Conservation (phyloP, 352 stramenopile species). For the Vaucheria bursata region DNA sequence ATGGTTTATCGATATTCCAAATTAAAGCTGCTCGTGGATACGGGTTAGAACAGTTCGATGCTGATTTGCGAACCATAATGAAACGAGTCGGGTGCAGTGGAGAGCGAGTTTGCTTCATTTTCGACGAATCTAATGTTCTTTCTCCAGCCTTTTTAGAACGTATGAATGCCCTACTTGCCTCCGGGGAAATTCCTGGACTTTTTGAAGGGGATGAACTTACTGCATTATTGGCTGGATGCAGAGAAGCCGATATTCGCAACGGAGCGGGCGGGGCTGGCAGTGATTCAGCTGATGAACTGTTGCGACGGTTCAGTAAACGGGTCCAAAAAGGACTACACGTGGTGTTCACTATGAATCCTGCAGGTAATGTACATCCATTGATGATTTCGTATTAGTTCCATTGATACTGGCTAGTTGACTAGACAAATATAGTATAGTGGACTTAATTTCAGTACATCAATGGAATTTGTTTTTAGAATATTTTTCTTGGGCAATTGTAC, state of each 20-base stretch:
- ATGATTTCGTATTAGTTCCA: no score
- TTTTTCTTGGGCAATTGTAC: no score
- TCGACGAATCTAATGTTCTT: constrained; percentile 98
- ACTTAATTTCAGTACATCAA: no score
- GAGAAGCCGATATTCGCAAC: constrained; percentile 50
- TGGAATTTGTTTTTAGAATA: no score
- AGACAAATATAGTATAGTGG: no score
- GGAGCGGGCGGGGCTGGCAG: constrained; percentile 56
- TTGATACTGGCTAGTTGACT: no score
- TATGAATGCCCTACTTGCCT: constrained; percentile 99
- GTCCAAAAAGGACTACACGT: constrained; percentile 99
- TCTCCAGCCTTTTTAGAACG: constrained; percentile 96
- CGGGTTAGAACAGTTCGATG: constrained; percentile 97
- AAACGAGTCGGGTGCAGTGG: constrained; percentile 91
- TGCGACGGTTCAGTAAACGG: constrained; percentile 90
- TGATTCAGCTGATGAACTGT: constrained; percentile 87
- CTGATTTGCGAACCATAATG: constrained; percentile 94
- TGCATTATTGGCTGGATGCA: constrained; percentile 92
- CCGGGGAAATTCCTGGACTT: constrained; percentile 96
- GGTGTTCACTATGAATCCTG: constrained; percentile 99
- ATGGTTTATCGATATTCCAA: constrained; percentile 98
- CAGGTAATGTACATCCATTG: no score
- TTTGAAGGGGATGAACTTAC: constrained; percentile 99
- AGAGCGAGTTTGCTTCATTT: constrained; percentile 99
- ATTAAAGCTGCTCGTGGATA: constrained; percentile 99